Evolutionary conservation across 495 filamentous ascomycete genomes (phyloP).

Genomic region (Podospora appendiculata): DNA sequence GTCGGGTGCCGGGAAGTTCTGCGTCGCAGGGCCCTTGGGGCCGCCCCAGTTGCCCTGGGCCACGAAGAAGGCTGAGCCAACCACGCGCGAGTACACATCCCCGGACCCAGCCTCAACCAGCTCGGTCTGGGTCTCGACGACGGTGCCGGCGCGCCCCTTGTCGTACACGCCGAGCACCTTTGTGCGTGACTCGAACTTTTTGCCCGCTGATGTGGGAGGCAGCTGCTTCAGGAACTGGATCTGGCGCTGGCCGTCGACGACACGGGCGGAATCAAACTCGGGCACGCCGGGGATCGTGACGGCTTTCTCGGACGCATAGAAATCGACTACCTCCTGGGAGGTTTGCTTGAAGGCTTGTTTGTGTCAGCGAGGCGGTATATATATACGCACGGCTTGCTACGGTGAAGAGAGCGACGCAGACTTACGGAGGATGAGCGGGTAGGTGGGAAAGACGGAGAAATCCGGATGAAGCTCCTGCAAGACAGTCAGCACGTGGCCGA

Average conservation of each 20-base stretch:
- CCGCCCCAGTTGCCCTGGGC: constrained; percentile 85
- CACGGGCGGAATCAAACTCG: constrained; percentile 62
- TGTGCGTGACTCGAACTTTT: constrained; percentile 65
- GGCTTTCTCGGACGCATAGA: constrained; percentile 59
- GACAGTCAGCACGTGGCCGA: constrained; percentile 7
- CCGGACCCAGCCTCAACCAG: constrained; percentile 63
- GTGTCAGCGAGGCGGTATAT: not conserved
- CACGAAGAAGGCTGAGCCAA: constrained; percentile 69
- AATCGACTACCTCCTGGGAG: constrained; percentile 73
- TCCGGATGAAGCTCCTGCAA: constrained; percentile 70
- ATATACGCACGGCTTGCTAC: too few species aligned
- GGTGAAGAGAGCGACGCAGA: not conserved
- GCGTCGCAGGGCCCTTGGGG: constrained; percentile 74
- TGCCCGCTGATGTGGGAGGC: constrained; percentile 62
- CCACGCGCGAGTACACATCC: constrained; percentile 62
- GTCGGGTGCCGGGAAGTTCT: constrained; percentile 67
- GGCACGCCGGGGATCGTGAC: constrained; percentile 68
- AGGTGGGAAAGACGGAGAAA: constrained; percentile 82
- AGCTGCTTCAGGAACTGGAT: constrained; percentile 72
- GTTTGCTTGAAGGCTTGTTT: constrained; percentile 68
- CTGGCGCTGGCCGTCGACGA: constrained; percentile 79
- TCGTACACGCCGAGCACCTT: constrained; percentile 86
- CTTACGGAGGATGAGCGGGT: constrained; percentile 73
- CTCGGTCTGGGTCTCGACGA: constrained; percentile 71
- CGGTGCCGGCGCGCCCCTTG: constrained; percentile 77